Conservation (phyloP, 495 filamentous ascomycete species). For the Podospora bellae-mahoneyi region DNA sequence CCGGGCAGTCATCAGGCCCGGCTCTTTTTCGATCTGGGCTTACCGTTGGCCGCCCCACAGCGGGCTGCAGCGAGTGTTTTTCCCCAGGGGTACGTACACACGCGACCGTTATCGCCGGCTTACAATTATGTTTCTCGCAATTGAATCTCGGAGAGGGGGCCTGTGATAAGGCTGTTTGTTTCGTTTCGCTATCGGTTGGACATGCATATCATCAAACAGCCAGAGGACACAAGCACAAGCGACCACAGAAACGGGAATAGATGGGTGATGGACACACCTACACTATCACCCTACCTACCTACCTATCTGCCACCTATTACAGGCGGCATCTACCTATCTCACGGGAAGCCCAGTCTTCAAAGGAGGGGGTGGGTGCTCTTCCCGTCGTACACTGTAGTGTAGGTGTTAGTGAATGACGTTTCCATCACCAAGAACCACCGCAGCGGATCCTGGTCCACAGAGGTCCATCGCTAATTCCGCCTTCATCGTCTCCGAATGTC, state of each 20-base stretch:
- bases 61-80: conserved; percentile 6
- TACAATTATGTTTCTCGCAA: conserved; percentile 40
- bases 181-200: conserved; percentile 22
- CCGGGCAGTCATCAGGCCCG: background rate
- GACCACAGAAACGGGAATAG: background rate
- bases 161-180: conserved; percentile 32
- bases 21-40: conserved; percentile 1
- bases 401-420: background rate
- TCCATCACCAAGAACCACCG: background rate
- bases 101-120: conserved; percentile 27
- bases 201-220: conserved; percentile 17
- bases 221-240: background rate
- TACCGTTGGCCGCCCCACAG: conserved; percentile 8
- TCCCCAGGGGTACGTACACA: conserved; percentile 6
- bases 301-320: background rate
- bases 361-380: background rate
- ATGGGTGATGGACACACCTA: background rate
- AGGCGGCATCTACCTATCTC: too few species aligned
- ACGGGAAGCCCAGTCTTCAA: too few species aligned
- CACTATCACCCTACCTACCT: background rate
- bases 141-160: conserved; percentile 23
- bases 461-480: background rate
- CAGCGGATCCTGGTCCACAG: background rate
- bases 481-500: background rate
- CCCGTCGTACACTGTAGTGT: background rate